Base-by-base conservation (phyloP, 163 green algal species). In the Scenedesmus sp. region DNA sequence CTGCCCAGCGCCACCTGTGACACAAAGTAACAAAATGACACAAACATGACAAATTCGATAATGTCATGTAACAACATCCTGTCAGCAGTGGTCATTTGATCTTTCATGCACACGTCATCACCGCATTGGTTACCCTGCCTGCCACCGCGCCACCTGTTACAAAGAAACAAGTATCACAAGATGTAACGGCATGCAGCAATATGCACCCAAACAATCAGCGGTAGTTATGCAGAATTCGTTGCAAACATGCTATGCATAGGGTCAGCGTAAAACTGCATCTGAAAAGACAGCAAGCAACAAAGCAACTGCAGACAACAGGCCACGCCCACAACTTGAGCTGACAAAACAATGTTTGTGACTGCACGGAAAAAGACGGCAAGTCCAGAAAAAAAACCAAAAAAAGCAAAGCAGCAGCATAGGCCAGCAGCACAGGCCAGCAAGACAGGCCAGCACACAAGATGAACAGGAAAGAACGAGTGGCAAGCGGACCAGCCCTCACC, bases 111-210 rank as follows among this genome's bases (percentile, higher is more conserved):
- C 34, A 46, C 34, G 34, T 46, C 34, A 46, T 46, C 64, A 73
- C 12, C 64, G 64, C 64, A 73, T 12, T 73, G 64, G 64, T 73
- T 23, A 94, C 97, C 66, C 94, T 94, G 6, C 98, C 89, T 3
- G 95, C 94, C 3, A 46, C 87, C 92, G 52, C 95, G 55, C 0
- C 96, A 98, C 26, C 88, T 81, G 46, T 93, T 90, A 4, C 97
- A 96, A 93, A 97, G 98, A 93, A 96, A 95, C 97, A 79, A 79
- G 20, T 79, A 18, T 26, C 34, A 46, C 34, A 46, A 46, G 34
- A 46, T 46, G 34, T 46, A 46, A 46, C 34, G 34, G 34, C 34
- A 46, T 46, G 34, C 34, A 46, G 34, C 34, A 46, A 46, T 46
- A 46, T 46, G 18, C 66, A 70, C 16, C 16, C n/a, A 2, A 16